Percentiles rank a stretch among this genome's conserved stretches.
These are phyloP conservation scores for Dendrothele bispora DNA, from an alignment of 768 basidiomycete species.

Conservation along the genomic window DNA sequence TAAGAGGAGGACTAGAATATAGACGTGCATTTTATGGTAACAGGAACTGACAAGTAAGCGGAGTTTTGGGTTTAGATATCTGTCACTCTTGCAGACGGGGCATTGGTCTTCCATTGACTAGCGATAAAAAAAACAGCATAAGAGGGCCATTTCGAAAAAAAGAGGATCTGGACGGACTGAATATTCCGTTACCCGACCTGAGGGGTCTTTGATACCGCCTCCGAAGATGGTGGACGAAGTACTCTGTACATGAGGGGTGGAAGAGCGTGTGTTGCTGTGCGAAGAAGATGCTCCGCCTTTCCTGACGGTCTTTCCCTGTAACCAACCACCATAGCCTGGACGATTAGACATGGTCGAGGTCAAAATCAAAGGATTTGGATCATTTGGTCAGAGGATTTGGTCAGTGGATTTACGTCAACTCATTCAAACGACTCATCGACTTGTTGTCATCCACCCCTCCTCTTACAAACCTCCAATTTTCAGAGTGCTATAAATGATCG, in stretches of 20 bases:
- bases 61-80: slow-evolving; percentile 93
- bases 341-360: slow-evolving; percentile 7
- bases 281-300: slow-evolving; percentile 54
- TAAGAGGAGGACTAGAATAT: background rate
- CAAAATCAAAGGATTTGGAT: slow-evolving; percentile 5
- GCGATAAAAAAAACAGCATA: slow-evolving; percentile 5
- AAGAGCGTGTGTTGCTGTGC: slow-evolving; percentile 53
- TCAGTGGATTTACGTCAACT: background rate
- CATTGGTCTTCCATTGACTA: slow-evolving; percentile 93
- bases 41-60: slow-evolving; percentile 93
- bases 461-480: too few species aligned
- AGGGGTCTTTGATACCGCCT: slow-evolving; percentile 84
- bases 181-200: slow-evolving; percentile 79
- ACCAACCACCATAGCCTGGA: slow-evolving; percentile 37
- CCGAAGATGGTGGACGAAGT: slow-evolving; percentile 76
- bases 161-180: slow-evolving; percentile 53
- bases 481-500: too few species aligned
- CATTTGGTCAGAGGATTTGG: too few species aligned
- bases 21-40: slow-evolving; percentile 92
- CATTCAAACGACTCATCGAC: too few species aligned
- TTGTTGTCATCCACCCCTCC: too few species aligned
- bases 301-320: slow-evolving; percentile 74
- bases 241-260: slow-evolving; percentile 67
- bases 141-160: slow-evolving; percentile 4
- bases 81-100: slow-evolving; percentile 95